These are phyloP conservation scores for Oryza glumipatula DNA, from an alignment of 176 grass and related monocot genomes.

Conservation along the genomic window DNA sequence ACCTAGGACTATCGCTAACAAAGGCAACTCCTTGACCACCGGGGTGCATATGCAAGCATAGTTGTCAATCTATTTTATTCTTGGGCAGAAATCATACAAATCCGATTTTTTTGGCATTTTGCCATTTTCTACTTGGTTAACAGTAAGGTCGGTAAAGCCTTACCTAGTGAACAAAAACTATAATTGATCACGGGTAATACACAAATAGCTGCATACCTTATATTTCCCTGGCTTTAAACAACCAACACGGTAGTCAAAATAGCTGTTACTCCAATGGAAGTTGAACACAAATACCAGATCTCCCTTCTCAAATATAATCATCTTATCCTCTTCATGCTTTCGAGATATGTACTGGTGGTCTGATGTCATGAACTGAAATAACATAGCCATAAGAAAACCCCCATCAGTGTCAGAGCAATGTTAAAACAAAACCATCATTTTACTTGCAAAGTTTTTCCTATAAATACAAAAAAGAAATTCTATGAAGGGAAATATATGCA, in stretches of 20 bases:
- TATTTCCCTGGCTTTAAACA: slow-evolving; percentile 80
- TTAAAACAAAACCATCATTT: slow-evolving; percentile 5
- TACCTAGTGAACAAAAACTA: background rate
- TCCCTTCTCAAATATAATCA: slow-evolving; percentile 84
- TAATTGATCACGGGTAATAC: slow-evolving; percentile 18
- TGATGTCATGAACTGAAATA: slow-evolving; percentile 95
- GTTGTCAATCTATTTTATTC: background rate
- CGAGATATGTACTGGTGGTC: slow-evolving; percentile 92
- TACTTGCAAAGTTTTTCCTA: background rate
- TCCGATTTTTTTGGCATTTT: background rate
- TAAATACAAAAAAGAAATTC: background rate
- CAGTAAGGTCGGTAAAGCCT: background rate
- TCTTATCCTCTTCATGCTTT: slow-evolving; percentile 85
- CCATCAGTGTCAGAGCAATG: background rate
- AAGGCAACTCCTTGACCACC: background rate
- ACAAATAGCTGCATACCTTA: slow-evolving; percentile 56
- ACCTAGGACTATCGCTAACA: no score
- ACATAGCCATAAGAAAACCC: slow-evolving; percentile 38
- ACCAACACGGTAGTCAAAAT: slow-evolving; percentile 78
- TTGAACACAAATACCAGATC: slow-evolving; percentile 96
- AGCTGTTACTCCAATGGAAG: slow-evolving; percentile 92
- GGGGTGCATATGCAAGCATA: background rate
- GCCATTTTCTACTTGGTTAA: background rate
- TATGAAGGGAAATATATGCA: background rate
- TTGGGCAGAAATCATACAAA: background rate